Percentiles rank a stretch among this genome's conserved stretches.
These are phyloP conservation scores for Arctostaphylos glauca DNA, from an alignment of 148 eudicot genomes.

Conservation along the genomic window DNA sequence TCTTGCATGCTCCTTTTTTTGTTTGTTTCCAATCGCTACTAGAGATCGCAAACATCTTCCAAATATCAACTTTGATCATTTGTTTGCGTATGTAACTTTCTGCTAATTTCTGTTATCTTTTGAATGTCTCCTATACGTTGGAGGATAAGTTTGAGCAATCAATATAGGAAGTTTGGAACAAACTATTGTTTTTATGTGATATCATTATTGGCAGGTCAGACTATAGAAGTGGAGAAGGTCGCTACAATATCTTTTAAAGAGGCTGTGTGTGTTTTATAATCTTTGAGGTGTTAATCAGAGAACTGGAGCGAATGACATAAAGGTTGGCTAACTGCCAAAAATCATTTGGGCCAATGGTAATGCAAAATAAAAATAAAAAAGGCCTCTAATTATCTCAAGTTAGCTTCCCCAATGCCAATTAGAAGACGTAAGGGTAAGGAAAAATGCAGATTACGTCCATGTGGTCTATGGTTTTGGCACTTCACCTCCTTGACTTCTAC, in stretches of 20 bases:
- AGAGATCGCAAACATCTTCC: conserved; percentile 85
- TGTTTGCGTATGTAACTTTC: conserved; percentile 74
- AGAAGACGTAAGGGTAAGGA: neutral
- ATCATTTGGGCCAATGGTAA: neutral
- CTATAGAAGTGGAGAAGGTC: neutral
- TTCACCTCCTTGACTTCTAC: no score
- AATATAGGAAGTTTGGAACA: neutral
- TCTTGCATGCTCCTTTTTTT: conserved; percentile 85
- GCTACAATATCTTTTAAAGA: neutral
- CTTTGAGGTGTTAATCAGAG: neutral
- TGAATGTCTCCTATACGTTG: neutral
- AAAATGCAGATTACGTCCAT: no score
- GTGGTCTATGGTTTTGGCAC: no score
- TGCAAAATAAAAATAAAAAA: no score
- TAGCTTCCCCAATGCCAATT: neutral
- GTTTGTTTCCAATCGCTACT: conserved; percentile 68
- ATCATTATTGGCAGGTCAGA: neutral
- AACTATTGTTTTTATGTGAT: neutral
- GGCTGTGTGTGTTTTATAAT: neutral
- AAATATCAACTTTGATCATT: conserved; percentile 78
- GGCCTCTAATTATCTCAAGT: neutral
- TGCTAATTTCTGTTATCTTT: neutral
- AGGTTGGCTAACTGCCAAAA: neutral
- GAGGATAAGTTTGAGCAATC: neutral
- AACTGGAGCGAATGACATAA: neutral